Evolutionary conservation across 768 basidiomycete species (phyloP), one percentile per base, ranked within the genome.

Genomic region (Pleurotus giganteus): DNA sequence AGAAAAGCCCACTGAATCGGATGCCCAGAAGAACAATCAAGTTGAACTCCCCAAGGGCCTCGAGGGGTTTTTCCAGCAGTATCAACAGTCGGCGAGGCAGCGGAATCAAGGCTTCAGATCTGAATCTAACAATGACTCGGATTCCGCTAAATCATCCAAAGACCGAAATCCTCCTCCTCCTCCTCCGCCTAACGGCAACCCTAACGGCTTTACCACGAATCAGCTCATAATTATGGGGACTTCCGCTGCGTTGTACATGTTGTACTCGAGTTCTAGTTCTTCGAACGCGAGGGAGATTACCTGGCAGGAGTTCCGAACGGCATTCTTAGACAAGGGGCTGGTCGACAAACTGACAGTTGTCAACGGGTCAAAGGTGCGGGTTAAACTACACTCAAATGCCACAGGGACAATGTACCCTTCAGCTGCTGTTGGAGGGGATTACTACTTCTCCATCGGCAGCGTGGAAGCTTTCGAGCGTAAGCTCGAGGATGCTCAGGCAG

Each of bases 291-390:
- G 89, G 56, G 97, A 99, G 73, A 98, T 99, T 61, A 99, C 97
- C 59, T 99, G 97, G 96, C 95, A 98, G 72, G 97, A 98, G 71
- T 99, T 99, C 77, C 86, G 94, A 50, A 95, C 92, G 42, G 93
- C 94, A 8, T 93, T 99, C 77, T 87, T 99, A 43, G 89, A 96
- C 71, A 94, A 95, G 67, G 96, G 94, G 39, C 82, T 98, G 51
- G 96, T 99, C 32, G 94, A 98, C 61, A 94, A 86, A 65, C 85
- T 98, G 55, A 82, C 85, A 51, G 96, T 98, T 56, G 82, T 98
- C 66, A 98, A 98, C 69, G 84, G 92, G 26, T 83, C 83, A 58
- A 89, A 82, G 65, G 96, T 98, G 54, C 90, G 95, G 54, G 87
- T 98, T 63, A 90, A 92, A 68, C 78, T 98, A 12, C 94, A 96